phyloP scores from a whole-genome alignment of 208 protist species.

The Trypanosoma lewisi region DNA sequence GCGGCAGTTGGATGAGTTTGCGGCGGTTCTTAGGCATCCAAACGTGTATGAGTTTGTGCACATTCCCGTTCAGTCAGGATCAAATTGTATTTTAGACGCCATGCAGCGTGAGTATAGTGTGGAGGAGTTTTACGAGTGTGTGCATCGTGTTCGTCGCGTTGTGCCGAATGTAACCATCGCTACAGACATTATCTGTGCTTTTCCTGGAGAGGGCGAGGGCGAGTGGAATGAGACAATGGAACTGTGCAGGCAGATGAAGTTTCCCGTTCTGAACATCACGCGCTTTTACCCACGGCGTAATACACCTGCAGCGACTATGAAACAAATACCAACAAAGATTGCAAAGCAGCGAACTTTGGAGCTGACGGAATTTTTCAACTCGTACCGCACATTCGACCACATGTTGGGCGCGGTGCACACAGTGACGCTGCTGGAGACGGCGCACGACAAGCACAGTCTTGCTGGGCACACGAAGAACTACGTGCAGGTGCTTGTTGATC shows the following conservation, averaged over 20 bases:
- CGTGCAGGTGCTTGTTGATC: constrained; percentile 57
- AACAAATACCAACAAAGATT: constrained; percentile 34
- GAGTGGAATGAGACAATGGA: constrained; percentile 70
- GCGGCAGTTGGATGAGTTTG: constrained; percentile 58
- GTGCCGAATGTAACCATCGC: constrained; percentile 56
- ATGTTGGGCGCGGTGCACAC: constrained; percentile 36
- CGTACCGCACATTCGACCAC: constrained; percentile 32
- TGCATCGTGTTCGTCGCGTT: constrained; percentile 31
- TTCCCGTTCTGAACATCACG: constrained; percentile 83
- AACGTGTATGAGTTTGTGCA: constrained; percentile 83
- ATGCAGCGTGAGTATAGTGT: constrained; percentile 79
- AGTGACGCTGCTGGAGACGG: constrained; percentile 51
- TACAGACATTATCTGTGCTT: constrained; percentile 87
- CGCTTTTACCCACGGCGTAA: constrained; percentile 86
- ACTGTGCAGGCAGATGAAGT: constrained; percentile 30
- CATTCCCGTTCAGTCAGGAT: constrained; percentile 83
- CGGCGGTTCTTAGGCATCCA: constrained; percentile 51
- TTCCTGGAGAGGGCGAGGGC: constrained; percentile 67
- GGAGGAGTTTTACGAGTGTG: constrained; percentile 52
- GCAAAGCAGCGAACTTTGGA: constrained; percentile 36
- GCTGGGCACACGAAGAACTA: constrained; percentile 69
- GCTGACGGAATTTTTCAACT: constrained; percentile 53
- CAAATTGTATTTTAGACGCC: constrained; percentile 58
- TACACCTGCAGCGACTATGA: constrained; percentile 80
- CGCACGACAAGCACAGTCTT: constrained; percentile 48